Evolutionary conservation across 2,329 filamentous ascomycete genomes (phyloP), one percentile per base, ranked within the genome.

Genomic region (Penicillium concentricum): DNA sequence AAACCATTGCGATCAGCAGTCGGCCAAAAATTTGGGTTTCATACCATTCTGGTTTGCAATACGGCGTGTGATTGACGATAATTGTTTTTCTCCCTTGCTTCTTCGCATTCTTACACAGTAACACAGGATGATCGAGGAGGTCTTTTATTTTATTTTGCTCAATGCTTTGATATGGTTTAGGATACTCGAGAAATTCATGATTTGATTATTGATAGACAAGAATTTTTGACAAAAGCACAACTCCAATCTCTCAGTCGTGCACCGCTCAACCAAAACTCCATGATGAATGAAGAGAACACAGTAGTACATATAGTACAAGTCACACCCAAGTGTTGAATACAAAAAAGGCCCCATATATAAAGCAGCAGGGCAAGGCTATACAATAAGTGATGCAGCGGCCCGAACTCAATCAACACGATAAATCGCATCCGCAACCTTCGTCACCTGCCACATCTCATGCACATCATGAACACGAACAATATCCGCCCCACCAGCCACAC

Each of bases 401-500:
- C 38, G 15, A 45, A 24, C 45, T 59, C 32, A 60, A 28, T 66
- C 54, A 42, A 64, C 66, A 65, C 90, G 82, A 84, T 90, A 96
- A 53, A 97, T 92, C n/a, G 92, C 92, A 82, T 97, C 93, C 9
- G 91, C 86, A 87, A 97, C 93, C 71, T 84, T 88, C 1, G 86
- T 86, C 32, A 96, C 92, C 74, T 91, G 83, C 39, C 77, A 81
- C 93, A 97, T 97, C 78, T 94, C 90, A 54, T 80, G 76, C 15
- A 92, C 89, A 78, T 97, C 93, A 76, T 99, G 94, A 41, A 99
- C 92, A 50, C 94, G 82, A 44, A 97, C 87, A 57, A 99, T 86
- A 78, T 97, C 92, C 24, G 92, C 92, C 3, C 94, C 94, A 7
- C 91, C 91, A 59, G 88, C 85, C 30, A 99, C 83, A 44, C 92